Evolutionary conservation across 805 yeast genomes (phyloP), one percentile per base, ranked within the genome.

Genomic region (Wickerhamiella nectarea): DNA sequence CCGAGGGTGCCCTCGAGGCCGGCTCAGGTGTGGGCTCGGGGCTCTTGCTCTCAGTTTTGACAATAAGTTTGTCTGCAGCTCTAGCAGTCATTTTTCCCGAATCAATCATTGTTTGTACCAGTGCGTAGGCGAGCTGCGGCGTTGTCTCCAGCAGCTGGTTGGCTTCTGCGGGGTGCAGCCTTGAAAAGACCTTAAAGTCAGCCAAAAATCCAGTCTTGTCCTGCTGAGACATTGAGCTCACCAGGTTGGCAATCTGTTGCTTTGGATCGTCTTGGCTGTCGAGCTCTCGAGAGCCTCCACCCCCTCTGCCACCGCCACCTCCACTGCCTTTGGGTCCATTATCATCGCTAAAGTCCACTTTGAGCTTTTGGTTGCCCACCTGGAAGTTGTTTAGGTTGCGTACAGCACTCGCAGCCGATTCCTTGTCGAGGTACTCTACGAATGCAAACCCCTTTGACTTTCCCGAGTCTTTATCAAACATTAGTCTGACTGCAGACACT

Each of bases 371-470:
- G 36, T 71, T 72, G 1, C 94, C 94, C 45, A 84, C 74, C 34
- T 72, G 70, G 61, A 78, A 80, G 50, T 83, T 80, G 60, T 83
- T 82, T 50, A 89, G 65, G 62, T 89, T 89, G 49, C 96, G 67
- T 21, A 86, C 94, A 0, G 97, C 96, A 15, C 89, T 77, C 1
- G 83, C 76, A 4, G 95, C 95, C 0, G 95, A 81, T 53, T 83
- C 94, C 10, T 73, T 65, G 58, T 89, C 93, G 39, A 70, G 72
- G 58, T 81, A 89, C 53, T 81, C 87, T 14, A 89, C 79, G 54
- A 82, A 83, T 4, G 94, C 94, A 56, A 77, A 83, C 2, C 96
- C 96, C 60, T 80, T 85, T 7, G 95, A 83, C 56, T 77, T 78
- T 2, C 96, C 96, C 0, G 95, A 86, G 44, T 77, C 78, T 36